These are phyloP conservation scores for Pythium utonaiense DNA, from an alignment of 352 stramenopile species.

Conservation along the genomic window DNA sequence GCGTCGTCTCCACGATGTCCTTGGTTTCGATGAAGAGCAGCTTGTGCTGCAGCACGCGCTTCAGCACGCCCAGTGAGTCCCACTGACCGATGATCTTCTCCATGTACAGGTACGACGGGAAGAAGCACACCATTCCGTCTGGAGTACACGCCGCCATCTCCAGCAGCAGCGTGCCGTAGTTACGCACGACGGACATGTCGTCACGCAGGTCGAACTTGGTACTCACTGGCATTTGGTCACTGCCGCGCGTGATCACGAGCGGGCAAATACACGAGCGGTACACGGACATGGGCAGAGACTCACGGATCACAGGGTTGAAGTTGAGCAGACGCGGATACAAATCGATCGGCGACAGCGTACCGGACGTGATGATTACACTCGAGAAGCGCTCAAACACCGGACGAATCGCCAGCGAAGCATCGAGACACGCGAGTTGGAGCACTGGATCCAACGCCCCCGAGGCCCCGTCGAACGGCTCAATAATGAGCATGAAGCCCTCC, in stretches of 20 bases:
- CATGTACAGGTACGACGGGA: slow-evolving; percentile 99
- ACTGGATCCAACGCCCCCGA: slow-evolving; percentile 78
- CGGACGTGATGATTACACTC: slow-evolving; percentile 88
- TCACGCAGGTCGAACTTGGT: slow-evolving; percentile 92
- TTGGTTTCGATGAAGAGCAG: slow-evolving; percentile 99
- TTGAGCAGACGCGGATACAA: slow-evolving; percentile 98
- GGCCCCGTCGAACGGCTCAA: slow-evolving; percentile 91
- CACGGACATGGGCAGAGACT: slow-evolving; percentile 97
- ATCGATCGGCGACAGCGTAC: slow-evolving; percentile 98
- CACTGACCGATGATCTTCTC: slow-evolving; percentile 97
- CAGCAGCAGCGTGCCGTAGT: slow-evolving; percentile 95
- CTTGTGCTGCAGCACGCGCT: slow-evolving; percentile 95
- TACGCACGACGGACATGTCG: slow-evolving; percentile 92
- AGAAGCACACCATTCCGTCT: slow-evolving; percentile 99
- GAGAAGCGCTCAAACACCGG: slow-evolving; percentile 96
- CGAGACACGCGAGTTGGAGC: slow-evolving; percentile 95
- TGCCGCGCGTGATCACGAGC: slow-evolving; percentile 96
- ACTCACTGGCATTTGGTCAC: slow-evolving; percentile 95
- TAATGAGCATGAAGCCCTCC: slow-evolving; percentile 98
- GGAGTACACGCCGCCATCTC: slow-evolving; percentile 93
- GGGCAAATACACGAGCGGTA: slow-evolving; percentile 98
- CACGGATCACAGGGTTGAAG: slow-evolving; percentile 95
- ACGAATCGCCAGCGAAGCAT: slow-evolving; percentile 97
- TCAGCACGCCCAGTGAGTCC: slow-evolving; percentile 90
- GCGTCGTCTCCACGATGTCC: slow-evolving; percentile 98